phyloP scores from a whole-genome alignment of 495 filamentous ascomycete species.

The Neurospora africana region DNA sequence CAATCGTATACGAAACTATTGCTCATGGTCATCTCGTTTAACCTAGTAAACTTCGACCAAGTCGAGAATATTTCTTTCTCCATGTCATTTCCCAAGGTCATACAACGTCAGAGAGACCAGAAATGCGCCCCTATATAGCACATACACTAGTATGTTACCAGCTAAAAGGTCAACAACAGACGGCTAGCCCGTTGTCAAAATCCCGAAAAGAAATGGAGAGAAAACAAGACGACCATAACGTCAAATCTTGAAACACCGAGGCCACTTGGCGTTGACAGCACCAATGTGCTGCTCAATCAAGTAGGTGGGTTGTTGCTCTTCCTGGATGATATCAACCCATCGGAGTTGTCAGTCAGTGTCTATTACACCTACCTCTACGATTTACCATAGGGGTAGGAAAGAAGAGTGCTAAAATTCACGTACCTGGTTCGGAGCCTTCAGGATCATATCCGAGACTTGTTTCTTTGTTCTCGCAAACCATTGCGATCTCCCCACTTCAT shows the following conservation, averaged over 20 bases:
- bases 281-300: not conserved
- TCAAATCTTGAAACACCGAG: not conserved
- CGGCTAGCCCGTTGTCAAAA: not conserved
- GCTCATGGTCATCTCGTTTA: not conserved
- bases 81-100: not conserved
- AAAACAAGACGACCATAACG: not conserved
- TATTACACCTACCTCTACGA: not conserved
- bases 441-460: not conserved
- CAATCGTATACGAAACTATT: not conserved
- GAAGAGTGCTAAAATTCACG: not conserved
- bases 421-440: not conserved
- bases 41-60: not conserved
- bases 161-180: not conserved
- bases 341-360: not conserved
- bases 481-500: not conserved
- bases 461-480: not conserved
- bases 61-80: not conserved
- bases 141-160: not conserved
- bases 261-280: not conserved
- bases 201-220: not conserved
- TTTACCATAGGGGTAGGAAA: no score
- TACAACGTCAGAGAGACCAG: not conserved
- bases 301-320: fast-evolving
- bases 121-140: not conserved
- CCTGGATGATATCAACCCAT: not conserved